Percentiles rank a stretch among this genome's conserved stretches.
These are phyloP conservation scores for Rhodotorula graminis DNA, from an alignment of 768 basidiomycete genomes.

Conservation along the genomic window DNA sequence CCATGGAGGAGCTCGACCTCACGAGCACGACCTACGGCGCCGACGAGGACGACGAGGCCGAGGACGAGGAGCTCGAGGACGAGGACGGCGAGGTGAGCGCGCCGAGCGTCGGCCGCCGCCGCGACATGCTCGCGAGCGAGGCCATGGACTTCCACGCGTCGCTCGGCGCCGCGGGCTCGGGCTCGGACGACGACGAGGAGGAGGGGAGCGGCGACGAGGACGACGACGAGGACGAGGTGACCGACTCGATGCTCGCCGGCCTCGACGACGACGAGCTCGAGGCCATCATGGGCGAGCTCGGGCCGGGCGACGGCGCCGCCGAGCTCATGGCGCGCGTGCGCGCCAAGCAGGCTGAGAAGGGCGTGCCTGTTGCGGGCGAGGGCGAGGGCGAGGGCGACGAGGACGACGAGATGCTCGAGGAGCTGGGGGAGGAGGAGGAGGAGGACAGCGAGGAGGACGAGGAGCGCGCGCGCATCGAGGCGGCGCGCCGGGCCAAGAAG, in stretches of 20 bases:
- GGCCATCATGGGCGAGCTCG: slow-evolving; percentile 58
- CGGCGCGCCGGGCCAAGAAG: slow-evolving; percentile 20
- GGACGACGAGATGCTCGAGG: background rate
- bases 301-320: slow-evolving; percentile 36
- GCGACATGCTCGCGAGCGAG: slow-evolving; percentile 38
- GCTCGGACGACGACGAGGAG: slow-evolving; percentile 42
- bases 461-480: slow-evolving; percentile 44
- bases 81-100: slow-evolving; percentile 39
- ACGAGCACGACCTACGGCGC: slow-evolving; percentile 47
- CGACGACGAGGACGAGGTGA: slow-evolving; percentile 48
- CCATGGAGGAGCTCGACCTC: slow-evolving; percentile 81
- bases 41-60: slow-evolving; percentile 49
- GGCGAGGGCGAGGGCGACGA: background rate
- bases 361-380: slow-evolving; percentile 33
- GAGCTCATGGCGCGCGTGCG: slow-evolving; percentile 34
- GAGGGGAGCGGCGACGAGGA: no score
- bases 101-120: slow-evolving; percentile 17
- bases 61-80: slow-evolving; percentile 52
- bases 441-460: slow-evolving; percentile 54
- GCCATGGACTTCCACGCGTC: slow-evolving; percentile 38
- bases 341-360: slow-evolving; percentile 34
- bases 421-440: slow-evolving; percentile 48
- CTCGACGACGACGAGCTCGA: slow-evolving; percentile 56
- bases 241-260: slow-evolving; percentile 42
- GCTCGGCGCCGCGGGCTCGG: background rate